phyloP scores from a whole-genome alignment of 1,139 yeast species.

The Sporopachydermia cereana region DNA sequence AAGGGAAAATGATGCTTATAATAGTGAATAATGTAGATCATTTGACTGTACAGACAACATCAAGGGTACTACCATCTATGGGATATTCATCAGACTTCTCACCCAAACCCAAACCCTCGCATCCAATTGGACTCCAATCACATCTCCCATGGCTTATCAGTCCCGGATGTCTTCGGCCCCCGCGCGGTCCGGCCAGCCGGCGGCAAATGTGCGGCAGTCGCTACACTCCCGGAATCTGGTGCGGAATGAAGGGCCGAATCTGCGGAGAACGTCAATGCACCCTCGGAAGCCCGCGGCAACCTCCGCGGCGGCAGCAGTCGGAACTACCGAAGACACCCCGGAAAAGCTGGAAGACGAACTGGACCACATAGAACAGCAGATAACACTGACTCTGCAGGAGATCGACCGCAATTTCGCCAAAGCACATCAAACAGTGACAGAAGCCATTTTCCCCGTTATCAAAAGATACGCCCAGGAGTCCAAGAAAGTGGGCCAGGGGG shows the following conservation, averaged over 20 bases:
- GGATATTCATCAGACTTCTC: no score
- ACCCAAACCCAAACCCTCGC: no score
- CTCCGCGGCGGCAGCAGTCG: not conserved
- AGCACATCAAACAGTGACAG: conserved; percentile 53
- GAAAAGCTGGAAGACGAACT: conserved; percentile 34
- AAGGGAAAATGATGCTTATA: no score
- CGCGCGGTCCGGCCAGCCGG: not conserved
- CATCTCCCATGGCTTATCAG: not conserved
- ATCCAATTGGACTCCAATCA: no score
- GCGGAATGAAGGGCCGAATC: not conserved
- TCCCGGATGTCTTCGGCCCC: not conserved
- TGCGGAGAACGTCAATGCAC: not conserved
- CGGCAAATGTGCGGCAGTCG: not conserved
- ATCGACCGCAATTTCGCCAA: conserved; percentile 62
- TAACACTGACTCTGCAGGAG: conserved; percentile 66
- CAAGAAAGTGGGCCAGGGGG: conserved; percentile 45
- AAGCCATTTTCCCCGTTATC: conserved; percentile 49
- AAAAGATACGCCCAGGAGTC: conserved; percentile 46
- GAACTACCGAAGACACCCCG: conserved; percentile 7
- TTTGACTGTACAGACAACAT: no score
- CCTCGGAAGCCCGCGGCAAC: not conserved
- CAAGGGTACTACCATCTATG: no score
- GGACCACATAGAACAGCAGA: conserved; percentile 70
- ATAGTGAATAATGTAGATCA: no score
- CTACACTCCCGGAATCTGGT: not conserved